These are phyloP conservation scores for Solanum pinnatisectum DNA, from an alignment of 257 asterid species.

Conservation along the genomic window DNA sequence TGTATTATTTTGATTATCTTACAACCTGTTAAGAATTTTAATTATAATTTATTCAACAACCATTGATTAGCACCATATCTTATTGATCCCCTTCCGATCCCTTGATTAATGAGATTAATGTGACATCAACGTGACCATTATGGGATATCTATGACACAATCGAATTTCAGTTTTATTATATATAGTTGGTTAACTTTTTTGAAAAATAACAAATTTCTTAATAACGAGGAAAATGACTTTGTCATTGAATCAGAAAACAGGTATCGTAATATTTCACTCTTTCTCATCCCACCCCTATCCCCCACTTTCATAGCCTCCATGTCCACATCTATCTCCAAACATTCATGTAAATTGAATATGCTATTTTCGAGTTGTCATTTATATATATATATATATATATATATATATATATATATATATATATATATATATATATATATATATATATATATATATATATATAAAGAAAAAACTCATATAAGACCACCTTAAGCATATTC, in stretches of 20 bases:
- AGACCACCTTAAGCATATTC: no score
- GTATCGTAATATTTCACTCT: not conserved
- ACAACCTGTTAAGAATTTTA: not conserved
- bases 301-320: not conserved
- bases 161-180: not conserved
- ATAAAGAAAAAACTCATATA: no score
- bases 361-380: no score
- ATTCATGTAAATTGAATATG: not conserved
- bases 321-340: not conserved
- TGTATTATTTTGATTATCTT: not conserved
- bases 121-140: not conserved
- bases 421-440: no score
- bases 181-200: no score
- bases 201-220: no score
- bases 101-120: not conserved
- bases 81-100: not conserved
- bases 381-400: no score
- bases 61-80: not conserved
- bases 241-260: no score
- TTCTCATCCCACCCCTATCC: not conserved
- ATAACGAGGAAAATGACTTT: accelerated
- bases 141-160: not conserved
- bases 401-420: no score
- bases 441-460: no score
- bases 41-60: not conserved